These are phyloP conservation scores for Phytomonas francai DNA, from an alignment of 208 protist genomes.

Conservation along the genomic window DNA sequence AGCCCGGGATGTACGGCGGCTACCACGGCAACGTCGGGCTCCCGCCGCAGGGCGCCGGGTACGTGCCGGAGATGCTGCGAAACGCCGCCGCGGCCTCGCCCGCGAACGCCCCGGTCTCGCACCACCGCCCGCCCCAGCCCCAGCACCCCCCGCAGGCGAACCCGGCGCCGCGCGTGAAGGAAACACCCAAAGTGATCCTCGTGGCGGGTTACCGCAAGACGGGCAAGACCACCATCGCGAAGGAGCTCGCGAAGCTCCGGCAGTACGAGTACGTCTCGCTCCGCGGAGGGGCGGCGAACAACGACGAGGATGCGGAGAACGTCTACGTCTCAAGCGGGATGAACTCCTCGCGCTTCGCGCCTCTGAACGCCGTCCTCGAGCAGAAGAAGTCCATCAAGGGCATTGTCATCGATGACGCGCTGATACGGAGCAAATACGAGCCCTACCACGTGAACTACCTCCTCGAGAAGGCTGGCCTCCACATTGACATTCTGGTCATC, in stretches of 20 bases:
- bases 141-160: constrained; percentile 9
- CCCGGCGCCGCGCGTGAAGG: constrained; percentile 17
- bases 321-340: background rate
- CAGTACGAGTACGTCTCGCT: constrained; percentile 68
- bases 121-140: constrained; percentile 1
- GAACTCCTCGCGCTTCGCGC: constrained; percentile 18
- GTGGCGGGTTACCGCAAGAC: constrained; percentile 61
- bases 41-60: too few relatives aligned
- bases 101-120: background rate
- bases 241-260: constrained; percentile 36
- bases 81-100: too few relatives aligned
- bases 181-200: constrained; percentile 52
- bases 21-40: constrained; percentile 3
- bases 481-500: constrained; percentile 53
- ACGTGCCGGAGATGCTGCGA: too few relatives aligned
- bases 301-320: constrained; percentile 14
- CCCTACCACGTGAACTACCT: constrained; percentile 63
- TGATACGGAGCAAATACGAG: constrained; percentile 63
- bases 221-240: constrained; percentile 68
- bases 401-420: constrained; percentile 74
- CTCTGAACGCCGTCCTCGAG: constrained; percentile 30
- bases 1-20: constrained; percentile 6
- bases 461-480: constrained; percentile 40
- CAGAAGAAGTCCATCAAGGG: constrained; percentile 38
- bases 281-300: constrained; percentile 7